Evolutionary conservation across 345 rosid species (phyloP).

Genomic region (Theobroma cacao): DNA sequence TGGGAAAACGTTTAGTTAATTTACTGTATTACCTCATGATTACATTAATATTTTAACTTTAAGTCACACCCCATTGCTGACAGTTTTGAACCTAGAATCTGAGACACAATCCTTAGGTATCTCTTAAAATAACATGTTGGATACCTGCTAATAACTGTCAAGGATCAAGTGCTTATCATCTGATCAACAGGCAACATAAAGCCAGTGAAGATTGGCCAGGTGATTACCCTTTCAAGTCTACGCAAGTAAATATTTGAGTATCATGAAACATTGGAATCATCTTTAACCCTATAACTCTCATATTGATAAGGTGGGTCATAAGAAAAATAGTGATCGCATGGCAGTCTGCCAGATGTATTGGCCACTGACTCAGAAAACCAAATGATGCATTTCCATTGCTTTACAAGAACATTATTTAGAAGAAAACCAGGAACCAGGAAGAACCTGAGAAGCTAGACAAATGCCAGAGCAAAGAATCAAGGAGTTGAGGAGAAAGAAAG

Average conservation of each 20-base stretch:
- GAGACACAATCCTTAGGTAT: constrained; percentile 2
- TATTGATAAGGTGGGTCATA: background rate
- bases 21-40: background rate
- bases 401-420: background rate
- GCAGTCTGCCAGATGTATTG: no score
- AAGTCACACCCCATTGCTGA: background rate
- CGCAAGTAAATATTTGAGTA: background rate
- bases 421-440: background rate
- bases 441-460: background rate
- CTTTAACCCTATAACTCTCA: background rate
- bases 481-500: no score
- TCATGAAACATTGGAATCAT: background rate
- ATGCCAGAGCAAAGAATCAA: background rate
- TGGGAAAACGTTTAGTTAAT: background rate
- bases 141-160: background rate
- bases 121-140: background rate
- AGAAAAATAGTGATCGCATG: no score
- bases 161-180: background rate
- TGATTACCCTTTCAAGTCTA: no score
- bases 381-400: background rate
- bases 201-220: background rate
- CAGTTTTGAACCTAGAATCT: background rate
- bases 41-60: background rate
- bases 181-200: background rate
- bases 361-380: background rate